A percentile compares a stretch with the other conserved stretches of the same genome.
phyloP scores from a whole-genome alignment of 1,139 yeast species.

The Debaryomycetaceae sp. region DNA sequence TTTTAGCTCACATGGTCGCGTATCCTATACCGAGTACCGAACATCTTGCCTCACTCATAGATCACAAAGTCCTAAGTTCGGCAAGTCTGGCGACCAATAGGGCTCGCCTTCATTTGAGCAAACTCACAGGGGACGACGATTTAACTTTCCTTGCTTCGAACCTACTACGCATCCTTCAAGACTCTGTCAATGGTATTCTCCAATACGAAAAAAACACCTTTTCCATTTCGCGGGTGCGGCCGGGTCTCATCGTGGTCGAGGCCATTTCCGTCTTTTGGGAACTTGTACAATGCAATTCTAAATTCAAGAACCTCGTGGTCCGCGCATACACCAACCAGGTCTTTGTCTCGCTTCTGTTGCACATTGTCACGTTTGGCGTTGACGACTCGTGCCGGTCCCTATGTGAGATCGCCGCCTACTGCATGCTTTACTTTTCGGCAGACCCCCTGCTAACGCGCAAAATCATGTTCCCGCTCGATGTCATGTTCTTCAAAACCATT shows the following conservation, averaged over 20 bases:
- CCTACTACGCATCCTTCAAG: slow-evolving; percentile 34
- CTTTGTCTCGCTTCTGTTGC: slow-evolving; percentile 42
- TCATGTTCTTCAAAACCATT: slow-evolving; percentile 29
- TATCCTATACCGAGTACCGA: slow-evolving; percentile 49
- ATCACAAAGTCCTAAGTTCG: slow-evolving; percentile 10
- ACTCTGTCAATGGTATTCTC: slow-evolving; percentile 22
- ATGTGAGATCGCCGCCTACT: slow-evolving; percentile 49
- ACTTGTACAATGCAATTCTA: slow-evolving; percentile 57
- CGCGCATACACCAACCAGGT: slow-evolving; percentile 43
- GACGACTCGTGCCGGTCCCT: slow-evolving; percentile 28
- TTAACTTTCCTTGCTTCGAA: slow-evolving; percentile 35
- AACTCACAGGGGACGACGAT: slow-evolving; percentile 44
- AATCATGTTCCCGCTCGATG: slow-evolving; percentile 31
- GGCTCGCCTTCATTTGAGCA: slow-evolving; percentile 42
- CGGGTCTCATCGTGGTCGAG: slow-evolving; percentile 47
- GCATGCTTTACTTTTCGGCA: slow-evolving; percentile 51
- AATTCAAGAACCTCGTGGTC: slow-evolving; percentile 38
- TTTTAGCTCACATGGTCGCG: slow-evolving; percentile 49
- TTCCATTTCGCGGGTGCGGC: slow-evolving; percentile 10
- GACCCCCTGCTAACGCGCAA: slow-evolving; percentile 29
- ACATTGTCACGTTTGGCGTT: slow-evolving; percentile 37
- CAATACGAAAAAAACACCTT: slow-evolving; percentile 10
- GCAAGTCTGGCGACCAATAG: slow-evolving; percentile 33
- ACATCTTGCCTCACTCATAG: slow-evolving; percentile 35
- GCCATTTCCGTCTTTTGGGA: slow-evolving; percentile 63